phyloP scores from a whole-genome alignment of 2,329 filamentous ascomycete genomes.

The Aspergillus arachidicola region DNA sequence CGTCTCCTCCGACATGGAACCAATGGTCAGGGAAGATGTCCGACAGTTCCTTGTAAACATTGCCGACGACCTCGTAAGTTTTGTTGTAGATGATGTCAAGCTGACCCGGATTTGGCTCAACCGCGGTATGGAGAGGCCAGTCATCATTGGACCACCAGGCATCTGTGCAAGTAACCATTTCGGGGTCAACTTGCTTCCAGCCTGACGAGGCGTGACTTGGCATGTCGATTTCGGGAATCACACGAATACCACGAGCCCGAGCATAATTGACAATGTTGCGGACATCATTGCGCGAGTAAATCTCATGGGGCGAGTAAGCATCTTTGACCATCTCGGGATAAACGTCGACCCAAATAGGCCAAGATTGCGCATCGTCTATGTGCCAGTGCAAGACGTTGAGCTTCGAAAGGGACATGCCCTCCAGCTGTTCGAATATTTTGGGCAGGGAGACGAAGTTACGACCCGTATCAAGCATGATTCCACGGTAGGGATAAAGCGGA shows the following conservation, averaged over 20 bases:
- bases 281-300: constrained; percentile 49
- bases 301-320: constrained; percentile 55
- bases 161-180: constrained; percentile 59
- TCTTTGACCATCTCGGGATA: constrained; percentile 58
- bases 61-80: constrained; percentile 57
- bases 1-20: constrained; percentile 61
- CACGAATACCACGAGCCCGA: constrained; percentile 58
- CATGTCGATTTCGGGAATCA: constrained; percentile 66
- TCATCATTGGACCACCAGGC: constrained; percentile 65
- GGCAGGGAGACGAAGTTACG: constrained; percentile 56
- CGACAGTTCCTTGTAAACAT: constrained; percentile 58
- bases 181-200: constrained; percentile 59
- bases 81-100: constrained; percentile 59
- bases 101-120: constrained; percentile 60
- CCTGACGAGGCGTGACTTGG: constrained; percentile 60
- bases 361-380: constrained; percentile 58
- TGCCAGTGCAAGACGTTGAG: constrained; percentile 63
- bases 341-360: constrained; percentile 53
- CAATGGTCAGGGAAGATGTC: constrained; percentile 54
- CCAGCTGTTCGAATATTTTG: constrained; percentile 58
- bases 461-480: constrained; percentile 58
- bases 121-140: constrained; percentile 57
- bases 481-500: constrained; percentile 57
- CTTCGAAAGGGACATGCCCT: constrained; percentile 59
- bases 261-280: constrained; percentile 53